Conservation (phyloP, 208 protist genomes). For the Acanthamoeba castellanii region DNA sequence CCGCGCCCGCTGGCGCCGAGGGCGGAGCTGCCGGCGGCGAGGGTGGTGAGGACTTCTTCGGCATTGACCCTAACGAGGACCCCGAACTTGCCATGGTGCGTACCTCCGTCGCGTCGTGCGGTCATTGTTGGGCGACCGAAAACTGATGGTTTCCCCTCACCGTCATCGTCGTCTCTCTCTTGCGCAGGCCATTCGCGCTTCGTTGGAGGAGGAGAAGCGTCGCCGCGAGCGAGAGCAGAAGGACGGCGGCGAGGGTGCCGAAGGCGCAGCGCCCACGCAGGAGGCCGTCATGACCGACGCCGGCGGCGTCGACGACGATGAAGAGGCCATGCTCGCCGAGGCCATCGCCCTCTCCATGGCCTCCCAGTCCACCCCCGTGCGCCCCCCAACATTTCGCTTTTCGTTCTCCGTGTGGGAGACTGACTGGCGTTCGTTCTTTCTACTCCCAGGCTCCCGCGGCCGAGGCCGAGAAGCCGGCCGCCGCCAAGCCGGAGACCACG, state of each 20-base stretch:
- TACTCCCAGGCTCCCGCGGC: too few relatives aligned
- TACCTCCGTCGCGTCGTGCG: background rate
- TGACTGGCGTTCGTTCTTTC: too few relatives aligned
- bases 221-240: conserved; percentile 40
- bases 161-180: background rate
- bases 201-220: conserved; percentile 57
- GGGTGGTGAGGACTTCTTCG: conserved; percentile 42
- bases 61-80: conserved; percentile 70
- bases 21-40: conserved; percentile 20
- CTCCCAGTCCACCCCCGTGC: too few relatives aligned
- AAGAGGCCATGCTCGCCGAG: conserved; percentile 52
- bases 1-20: background rate
- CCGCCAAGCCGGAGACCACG: background rate
- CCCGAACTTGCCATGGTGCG: conserved; percentile 60
- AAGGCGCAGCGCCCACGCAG: background rate
- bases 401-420: too few relatives aligned
- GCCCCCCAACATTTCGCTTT: too few relatives aligned
- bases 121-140: background rate
- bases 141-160: background rate
- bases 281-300: conserved; percentile 4
- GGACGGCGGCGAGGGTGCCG: background rate
- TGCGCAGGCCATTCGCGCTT: conserved; percentile 58
- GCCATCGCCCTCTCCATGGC: conserved; percentile 72
- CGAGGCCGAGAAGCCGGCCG: background rate
- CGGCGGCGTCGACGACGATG: conserved; percentile 20